phyloP scores from a whole-genome alignment of 2,329 filamentous ascomycete species.

The Teratosphaeria zuluensis region DNA sequence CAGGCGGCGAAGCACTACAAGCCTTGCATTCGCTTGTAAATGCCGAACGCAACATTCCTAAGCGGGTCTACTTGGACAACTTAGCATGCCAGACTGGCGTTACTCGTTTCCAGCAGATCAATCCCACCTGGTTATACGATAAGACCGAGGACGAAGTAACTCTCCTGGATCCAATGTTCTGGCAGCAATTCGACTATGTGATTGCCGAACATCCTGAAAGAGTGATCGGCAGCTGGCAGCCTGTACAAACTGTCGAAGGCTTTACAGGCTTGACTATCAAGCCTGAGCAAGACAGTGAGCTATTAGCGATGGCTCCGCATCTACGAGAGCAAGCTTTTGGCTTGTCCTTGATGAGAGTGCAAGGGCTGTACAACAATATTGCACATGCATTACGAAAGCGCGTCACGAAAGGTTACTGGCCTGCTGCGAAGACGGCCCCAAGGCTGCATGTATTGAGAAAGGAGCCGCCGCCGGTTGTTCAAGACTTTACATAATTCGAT shows the following conservation, averaged over 20 bases:
- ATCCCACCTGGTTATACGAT: slow-evolving; percentile 45
- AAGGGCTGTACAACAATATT: slow-evolving; percentile 9
- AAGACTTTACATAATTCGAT: slow-evolving; percentile 20
- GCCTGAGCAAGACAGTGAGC: slow-evolving; percentile 26
- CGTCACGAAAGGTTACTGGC: slow-evolving; percentile 45
- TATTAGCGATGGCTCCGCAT: slow-evolving; percentile 9
- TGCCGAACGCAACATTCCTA: slow-evolving; percentile 5
- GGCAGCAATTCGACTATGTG: slow-evolving; percentile 50
- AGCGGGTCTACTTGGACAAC: slow-evolving; percentile 47
- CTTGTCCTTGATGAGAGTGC: slow-evolving; percentile 2
- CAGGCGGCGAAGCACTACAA: slow-evolving; percentile 69
- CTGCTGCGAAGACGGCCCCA: slow-evolving; percentile 43
- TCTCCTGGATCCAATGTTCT: slow-evolving; percentile 44
- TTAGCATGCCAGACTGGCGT: slow-evolving; percentile 55
- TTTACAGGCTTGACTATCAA: slow-evolving; percentile 42
- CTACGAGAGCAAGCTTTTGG: background rate
- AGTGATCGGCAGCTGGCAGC: slow-evolving; percentile 44
- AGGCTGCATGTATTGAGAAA: slow-evolving; percentile 42
- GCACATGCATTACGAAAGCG: slow-evolving; percentile 14
- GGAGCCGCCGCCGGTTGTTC: slow-evolving; percentile 8
- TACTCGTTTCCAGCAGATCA: slow-evolving; percentile 47
- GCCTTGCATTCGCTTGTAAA: slow-evolving; percentile 27
- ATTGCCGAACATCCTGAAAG: slow-evolving; percentile 43
- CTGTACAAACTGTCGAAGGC: slow-evolving; percentile 40
- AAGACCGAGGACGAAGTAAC: slow-evolving; percentile 44